Evolutionary conservation across 106 monocot genomes (phyloP), one percentile per base, ranked within the genome.

Genomic region (Dioscorea zingiberensis): DNA sequence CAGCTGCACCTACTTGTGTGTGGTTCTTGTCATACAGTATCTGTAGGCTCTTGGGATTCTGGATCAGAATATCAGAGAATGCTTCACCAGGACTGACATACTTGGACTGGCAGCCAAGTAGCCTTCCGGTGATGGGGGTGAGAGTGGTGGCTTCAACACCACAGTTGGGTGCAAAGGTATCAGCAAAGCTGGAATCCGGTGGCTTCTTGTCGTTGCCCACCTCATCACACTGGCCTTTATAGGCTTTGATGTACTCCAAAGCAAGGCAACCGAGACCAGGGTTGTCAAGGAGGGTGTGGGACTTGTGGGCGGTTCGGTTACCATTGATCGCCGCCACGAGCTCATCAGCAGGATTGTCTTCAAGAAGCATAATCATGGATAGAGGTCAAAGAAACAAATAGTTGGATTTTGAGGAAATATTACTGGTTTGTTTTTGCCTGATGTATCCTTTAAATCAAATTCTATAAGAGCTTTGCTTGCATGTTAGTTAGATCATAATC

Each of bases 321-420:
- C 48, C 64, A 71, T 95, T 87, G 70, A 95, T 59, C 54, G 72
- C 61, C 0, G 73, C 21, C 47, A 95, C 87, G 2, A 95, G 82
- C 54, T 87, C 71, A 58, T 95, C 94, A 0, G 94, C 91, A n/a
- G 87, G 85, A 56, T 91, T 95, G 55, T 74, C 94, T 95, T 44
- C 21, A 54, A 15, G 58, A 32, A 15, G 6, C 38, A 68, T 26
- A 51, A 61, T 25, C 21, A 38, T 18, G 32, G 22, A 28, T 38
- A 13, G 13, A 59, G 1, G 32, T 46, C 9, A 57, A 19, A 29
- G 27, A 25, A 18, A 38, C 38, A 38, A 38, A 38, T 38, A 38
- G 38, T 38, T 6, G 0, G 38, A 38, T 6, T 6, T 8, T 38
- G 38, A 38, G 38, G 10, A 2, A 6, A 6, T 8, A 38, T 38